Evolutionary conservation across 192 early-diverging fungal species (phyloP).

Genomic region (Backusella circina): DNA sequence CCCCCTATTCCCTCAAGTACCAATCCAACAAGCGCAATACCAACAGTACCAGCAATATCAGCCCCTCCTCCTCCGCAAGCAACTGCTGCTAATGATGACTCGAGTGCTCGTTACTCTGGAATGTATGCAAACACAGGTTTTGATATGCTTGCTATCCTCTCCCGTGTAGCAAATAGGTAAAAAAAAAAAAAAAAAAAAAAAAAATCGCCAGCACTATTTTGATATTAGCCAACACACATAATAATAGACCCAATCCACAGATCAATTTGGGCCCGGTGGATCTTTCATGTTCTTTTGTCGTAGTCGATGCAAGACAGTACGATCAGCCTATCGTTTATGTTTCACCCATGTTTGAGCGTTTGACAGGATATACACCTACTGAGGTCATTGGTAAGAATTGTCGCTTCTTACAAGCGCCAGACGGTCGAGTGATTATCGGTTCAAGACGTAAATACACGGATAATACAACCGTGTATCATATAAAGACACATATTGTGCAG

Average conservation of each 20-base stretch:
- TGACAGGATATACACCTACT: conserved; percentile 50
- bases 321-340: conserved; percentile 66
- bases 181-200: neutral
- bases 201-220: too few relatives aligned
- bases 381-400: conserved; percentile 51
- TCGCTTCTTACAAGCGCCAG: conserved; percentile 47
- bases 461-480: conserved; percentile 50
- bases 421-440: conserved; percentile 50
- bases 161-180: conserved; percentile 23
- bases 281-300: conserved; percentile 29
- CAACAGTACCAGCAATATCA: neutral
- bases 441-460: conserved; percentile 50
- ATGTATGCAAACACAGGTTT: conserved; percentile 32
- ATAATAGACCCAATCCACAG: conserved; percentile 26
- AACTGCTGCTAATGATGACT: neutral
- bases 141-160: conserved; percentile 27
- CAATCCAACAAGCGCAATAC: neutral
- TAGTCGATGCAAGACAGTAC: conserved; percentile 51
- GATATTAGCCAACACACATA: neutral
- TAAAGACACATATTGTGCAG: conserved; percentile 43
- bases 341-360: conserved; percentile 57
- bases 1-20: neutral
- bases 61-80: neutral
- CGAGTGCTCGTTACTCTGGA: conserved; percentile 4
- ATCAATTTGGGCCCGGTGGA: conserved; percentile 33